Percentiles rank a stretch among this genome's conserved stretches.
Conservation (phyloP, 352 stramenopile species). For the Phytophthora lateralis region DNA sequence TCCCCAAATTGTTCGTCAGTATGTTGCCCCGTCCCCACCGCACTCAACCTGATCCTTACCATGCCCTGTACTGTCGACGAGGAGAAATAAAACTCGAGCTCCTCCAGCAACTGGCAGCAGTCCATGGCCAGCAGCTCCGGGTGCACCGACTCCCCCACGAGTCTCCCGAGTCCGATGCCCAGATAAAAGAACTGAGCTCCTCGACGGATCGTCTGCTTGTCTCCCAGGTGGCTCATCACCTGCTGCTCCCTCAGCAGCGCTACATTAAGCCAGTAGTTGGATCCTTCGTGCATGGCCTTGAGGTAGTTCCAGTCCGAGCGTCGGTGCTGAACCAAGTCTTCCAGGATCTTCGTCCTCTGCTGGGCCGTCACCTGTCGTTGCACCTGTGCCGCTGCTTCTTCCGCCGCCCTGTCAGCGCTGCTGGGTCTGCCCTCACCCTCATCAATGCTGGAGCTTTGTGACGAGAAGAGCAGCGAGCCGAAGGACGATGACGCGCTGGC, state of each 20-base stretch:
- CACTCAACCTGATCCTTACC: slow-evolving; percentile 30
- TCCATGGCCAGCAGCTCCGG: slow-evolving; percentile 69
- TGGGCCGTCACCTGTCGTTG: slow-evolving; percentile 61
- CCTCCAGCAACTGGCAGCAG: slow-evolving; percentile 82
- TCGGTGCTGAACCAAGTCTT: slow-evolving; percentile 74
- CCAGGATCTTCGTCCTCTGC: slow-evolving; percentile 74
- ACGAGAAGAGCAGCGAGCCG: slow-evolving; percentile 52
- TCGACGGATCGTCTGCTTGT: slow-evolving; percentile 61
- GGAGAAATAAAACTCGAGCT: slow-evolving; percentile 87
- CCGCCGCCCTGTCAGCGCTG: slow-evolving; percentile 10
- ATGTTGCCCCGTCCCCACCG: too few species aligned
- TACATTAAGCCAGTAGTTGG: slow-evolving; percentile 85
- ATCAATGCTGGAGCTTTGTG: slow-evolving; percentile 30
- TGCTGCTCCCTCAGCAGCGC: slow-evolving; percentile 71
- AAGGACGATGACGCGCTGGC: slow-evolving; percentile 51
- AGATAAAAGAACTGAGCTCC: slow-evolving; percentile 86
- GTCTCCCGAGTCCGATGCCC: slow-evolving; percentile 64
- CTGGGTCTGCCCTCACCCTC: slow-evolving; percentile 7
- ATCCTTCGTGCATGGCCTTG: slow-evolving; percentile 80
- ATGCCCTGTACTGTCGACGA: slow-evolving; percentile 80
- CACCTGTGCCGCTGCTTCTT: slow-evolving; percentile 32
- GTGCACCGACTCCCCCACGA: slow-evolving; percentile 62
- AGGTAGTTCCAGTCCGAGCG: slow-evolving; percentile 83
- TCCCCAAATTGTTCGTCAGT: too few species aligned
- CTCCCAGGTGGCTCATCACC: slow-evolving; percentile 62